phyloP scores from a whole-genome alignment of 2,329 filamentous ascomycete species.

The Fusarium sp. region DNA sequence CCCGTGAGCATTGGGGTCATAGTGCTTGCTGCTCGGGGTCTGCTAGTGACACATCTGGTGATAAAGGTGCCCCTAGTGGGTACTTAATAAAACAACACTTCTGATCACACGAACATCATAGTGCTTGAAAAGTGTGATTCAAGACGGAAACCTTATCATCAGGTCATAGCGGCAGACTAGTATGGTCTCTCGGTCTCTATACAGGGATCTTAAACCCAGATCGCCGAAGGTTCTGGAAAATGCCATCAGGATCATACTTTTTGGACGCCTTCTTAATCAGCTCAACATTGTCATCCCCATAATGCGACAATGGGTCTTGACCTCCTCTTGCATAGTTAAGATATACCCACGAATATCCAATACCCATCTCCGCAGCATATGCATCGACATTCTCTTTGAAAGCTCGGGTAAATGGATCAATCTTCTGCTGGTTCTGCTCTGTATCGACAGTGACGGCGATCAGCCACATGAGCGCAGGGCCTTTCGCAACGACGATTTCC shows the following conservation, averaged over 20 bases:
- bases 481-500: rapidly evolving
- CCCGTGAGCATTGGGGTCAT: too few relatives aligned
- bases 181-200: background rate
- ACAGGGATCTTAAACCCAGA: background rate
- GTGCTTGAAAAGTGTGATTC: too few relatives aligned
- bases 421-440: background rate
- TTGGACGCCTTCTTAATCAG: rapidly evolving
- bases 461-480: background rate
- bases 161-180: background rate
- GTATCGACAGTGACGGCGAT: background rate
- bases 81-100: too few relatives aligned
- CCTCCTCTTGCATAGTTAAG: background rate
- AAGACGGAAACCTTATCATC: too few relatives aligned
- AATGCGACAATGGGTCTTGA: background rate
- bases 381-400: background rate
- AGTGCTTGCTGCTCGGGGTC: too few relatives aligned
- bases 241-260: rapidly evolving
- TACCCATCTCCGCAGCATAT: background rate
- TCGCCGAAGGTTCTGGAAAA: rapidly evolving
- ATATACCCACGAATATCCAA: background rate
- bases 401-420: background rate
- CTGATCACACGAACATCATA: too few relatives aligned
- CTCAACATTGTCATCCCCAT: background rate
- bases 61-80: too few relatives aligned
- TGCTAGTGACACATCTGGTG: too few relatives aligned